Conservation (phyloP, 768 basidiomycete species). For the Hebeloma cylindrosporum region DNA sequence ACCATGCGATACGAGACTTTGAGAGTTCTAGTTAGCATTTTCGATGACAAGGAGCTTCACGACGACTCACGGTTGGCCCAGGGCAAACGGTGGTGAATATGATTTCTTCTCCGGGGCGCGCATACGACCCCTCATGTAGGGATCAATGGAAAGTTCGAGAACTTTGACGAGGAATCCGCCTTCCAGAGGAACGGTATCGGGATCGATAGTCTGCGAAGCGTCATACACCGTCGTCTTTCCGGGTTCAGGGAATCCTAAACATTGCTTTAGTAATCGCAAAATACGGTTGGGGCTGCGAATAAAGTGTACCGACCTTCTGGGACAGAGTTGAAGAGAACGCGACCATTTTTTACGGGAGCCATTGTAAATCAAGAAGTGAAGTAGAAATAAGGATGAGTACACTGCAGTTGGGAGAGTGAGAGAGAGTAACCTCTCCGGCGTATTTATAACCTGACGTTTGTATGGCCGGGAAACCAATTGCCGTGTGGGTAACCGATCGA, state of each 20-base stretch:
- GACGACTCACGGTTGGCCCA: conserved; percentile 38
- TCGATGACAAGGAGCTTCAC: background rate
- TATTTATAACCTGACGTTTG: no score
- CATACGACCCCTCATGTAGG: conserved; percentile 44
- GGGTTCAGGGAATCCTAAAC: conserved; percentile 40
- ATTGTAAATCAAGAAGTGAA: conserved; percentile 15
- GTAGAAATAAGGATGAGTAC: no score
- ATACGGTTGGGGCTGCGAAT: background rate
- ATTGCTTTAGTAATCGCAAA: background rate
- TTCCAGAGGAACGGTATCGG: conserved; percentile 43
- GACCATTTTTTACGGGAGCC: conserved; percentile 34
- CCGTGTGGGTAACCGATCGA: no score
- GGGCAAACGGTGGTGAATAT: conserved; percentile 27
- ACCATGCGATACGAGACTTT: conserved; percentile 33
- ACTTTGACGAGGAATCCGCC: conserved; percentile 52
- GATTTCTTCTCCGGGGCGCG: conserved; percentile 26
- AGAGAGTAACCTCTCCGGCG: no score
- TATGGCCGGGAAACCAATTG: no score
- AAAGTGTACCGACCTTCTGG: conserved; percentile 27
- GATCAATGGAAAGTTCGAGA: conserved; percentile 45
- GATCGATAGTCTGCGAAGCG: conserved; percentile 45
- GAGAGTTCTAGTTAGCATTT: background rate
- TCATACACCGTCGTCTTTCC: conserved; percentile 50
- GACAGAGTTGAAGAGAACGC: conserved; percentile 37
- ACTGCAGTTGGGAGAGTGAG: no score